Evolutionary conservation across 2,329 filamentous ascomycete genomes (phyloP).

Genomic region (Decorospora gaudefroyi): DNA sequence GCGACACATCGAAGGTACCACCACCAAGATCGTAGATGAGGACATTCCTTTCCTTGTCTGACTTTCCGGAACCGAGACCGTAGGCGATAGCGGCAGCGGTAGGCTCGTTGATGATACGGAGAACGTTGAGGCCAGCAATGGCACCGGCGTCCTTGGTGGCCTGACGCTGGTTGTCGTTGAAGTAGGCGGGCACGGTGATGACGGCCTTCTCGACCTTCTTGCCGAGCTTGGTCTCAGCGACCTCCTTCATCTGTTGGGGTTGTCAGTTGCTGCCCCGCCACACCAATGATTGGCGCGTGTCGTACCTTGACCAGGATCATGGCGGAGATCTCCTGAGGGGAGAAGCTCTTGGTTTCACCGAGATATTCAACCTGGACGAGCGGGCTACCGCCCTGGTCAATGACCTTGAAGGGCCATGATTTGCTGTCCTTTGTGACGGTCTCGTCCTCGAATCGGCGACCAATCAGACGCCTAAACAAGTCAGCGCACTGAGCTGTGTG

Average conservation of each 20-base stretch:
- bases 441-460: slow-evolving; percentile 90
- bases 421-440: slow-evolving; percentile 99
- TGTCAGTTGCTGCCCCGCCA: slow-evolving; percentile 25
- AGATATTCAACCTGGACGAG: slow-evolving; percentile 96
- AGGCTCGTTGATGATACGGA: slow-evolving; percentile 99
- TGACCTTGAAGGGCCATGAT: slow-evolving; percentile 99
- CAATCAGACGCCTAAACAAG: slow-evolving; percentile 82
- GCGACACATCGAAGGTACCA: slow-evolving; percentile 99
- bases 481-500: slow-evolving; percentile 34
- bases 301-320: slow-evolving; percentile 97
- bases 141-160: slow-evolving; percentile 99
- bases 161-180: slow-evolving; percentile 99
- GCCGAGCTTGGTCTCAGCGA: slow-evolving; percentile 96
- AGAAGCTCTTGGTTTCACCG: slow-evolving; percentile 92
- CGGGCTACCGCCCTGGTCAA: slow-evolving; percentile 85
- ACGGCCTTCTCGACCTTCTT: slow-evolving; percentile 99
- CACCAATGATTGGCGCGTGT: slow-evolving; percentile 1
- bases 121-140: slow-evolving; percentile 95
- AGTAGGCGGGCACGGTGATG: slow-evolving; percentile 98
- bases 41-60: slow-evolving; percentile 97
- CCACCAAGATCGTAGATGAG: slow-evolving; percentile 99
- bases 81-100: slow-evolving; percentile 98
- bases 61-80: slow-evolving; percentile 93
- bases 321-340: slow-evolving; percentile 96
- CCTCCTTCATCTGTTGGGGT: slow-evolving; percentile 86